phyloP scores from a whole-genome alignment of 768 basidiomycete species.

The Hebeloma cylindrosporum region DNA sequence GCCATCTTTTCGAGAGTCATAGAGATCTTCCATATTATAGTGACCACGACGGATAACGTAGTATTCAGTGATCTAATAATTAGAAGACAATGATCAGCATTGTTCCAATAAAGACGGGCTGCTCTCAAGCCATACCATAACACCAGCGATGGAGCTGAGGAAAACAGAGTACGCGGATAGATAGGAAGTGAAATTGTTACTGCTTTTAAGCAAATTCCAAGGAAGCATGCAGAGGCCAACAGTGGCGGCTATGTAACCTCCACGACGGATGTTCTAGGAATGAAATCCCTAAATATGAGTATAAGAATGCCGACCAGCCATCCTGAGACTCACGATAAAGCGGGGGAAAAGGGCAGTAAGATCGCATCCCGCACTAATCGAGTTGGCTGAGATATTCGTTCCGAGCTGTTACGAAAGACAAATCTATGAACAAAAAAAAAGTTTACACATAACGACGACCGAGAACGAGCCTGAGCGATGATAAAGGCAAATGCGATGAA shows the following conservation, averaged over 20 bases:
- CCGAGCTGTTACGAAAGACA: constrained; percentile 41
- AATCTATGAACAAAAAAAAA: constrained; percentile 53
- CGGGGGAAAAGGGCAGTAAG: constrained; percentile 76
- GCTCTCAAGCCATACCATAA: constrained; percentile 63
- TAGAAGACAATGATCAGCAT: not conserved
- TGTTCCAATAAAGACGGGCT: too few relatives aligned
- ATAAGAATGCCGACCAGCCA: constrained; percentile 1
- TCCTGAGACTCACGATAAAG: constrained; percentile 55
- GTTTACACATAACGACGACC: constrained; percentile 73
- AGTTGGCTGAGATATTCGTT: constrained; percentile 82
- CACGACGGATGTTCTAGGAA: constrained; percentile 73
- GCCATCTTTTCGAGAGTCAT: constrained; percentile 50
- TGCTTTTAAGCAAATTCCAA: constrained; percentile 74
- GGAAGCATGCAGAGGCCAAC: constrained; percentile 76
- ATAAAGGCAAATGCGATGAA: constrained; percentile 81
- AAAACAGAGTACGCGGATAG: constrained; percentile 82
- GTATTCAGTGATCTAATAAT: constrained; percentile 68
- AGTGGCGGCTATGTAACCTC: constrained; percentile 80
- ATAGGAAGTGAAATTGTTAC: constrained; percentile 78
- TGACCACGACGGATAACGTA: constrained; percentile 71
- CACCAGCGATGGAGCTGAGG: constrained; percentile 77
- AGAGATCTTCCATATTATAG: constrained; percentile 71
- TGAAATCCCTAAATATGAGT: not conserved
- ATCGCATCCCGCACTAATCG: constrained; percentile 81
- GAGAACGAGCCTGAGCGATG: constrained; percentile 73